Conservation (phyloP, 345 rosid species). For the Brassica juncea region DNA sequence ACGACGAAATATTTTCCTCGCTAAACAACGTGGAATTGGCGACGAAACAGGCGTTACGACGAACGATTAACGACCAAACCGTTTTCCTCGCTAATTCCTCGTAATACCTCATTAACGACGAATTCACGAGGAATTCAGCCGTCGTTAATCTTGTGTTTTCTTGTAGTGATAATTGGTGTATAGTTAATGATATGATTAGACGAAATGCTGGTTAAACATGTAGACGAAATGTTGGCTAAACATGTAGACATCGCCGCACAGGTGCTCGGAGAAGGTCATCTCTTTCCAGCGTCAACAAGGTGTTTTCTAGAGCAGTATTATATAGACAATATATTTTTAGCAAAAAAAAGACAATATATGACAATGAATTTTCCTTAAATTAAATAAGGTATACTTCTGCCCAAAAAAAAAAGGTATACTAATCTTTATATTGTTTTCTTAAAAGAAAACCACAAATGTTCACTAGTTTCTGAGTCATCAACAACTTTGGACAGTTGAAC, state of each 20-base stretch:
- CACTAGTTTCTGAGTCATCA: slow-evolving; percentile 31
- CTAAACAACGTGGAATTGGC: too few species aligned
- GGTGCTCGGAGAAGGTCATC: background rate
- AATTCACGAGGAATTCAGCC: too few species aligned
- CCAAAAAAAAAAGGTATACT: background rate
- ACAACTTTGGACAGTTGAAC: slow-evolving; percentile 23
- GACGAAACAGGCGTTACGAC: too few species aligned
- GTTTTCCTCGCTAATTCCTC: too few species aligned
- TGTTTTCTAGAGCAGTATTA: slow-evolving; percentile 8
- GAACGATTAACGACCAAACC: too few species aligned
- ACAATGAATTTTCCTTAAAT: slow-evolving; percentile 17
- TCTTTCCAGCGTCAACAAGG: slow-evolving; percentile 2
- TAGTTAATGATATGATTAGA: slow-evolving; percentile 20
- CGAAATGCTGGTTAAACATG: slow-evolving; percentile 23
- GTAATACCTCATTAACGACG: too few species aligned
- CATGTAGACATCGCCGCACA: slow-evolving; percentile 23
- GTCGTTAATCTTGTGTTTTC: too few species aligned
- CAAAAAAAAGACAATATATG: too few species aligned
- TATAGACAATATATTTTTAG: too few species aligned
- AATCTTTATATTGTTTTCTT: background rate
- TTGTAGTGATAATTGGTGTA: slow-evolving; percentile 23
- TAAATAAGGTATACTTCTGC: background rate
- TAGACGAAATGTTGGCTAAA: slow-evolving; percentile 32
- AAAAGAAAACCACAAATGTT: background rate
- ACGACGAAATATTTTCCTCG: too few species aligned